Evolutionary conservation across 2,329 filamentous ascomycete species (phyloP), one percentile per base, ranked within the genome.

Genomic region (Aspergillus neoniger): DNA sequence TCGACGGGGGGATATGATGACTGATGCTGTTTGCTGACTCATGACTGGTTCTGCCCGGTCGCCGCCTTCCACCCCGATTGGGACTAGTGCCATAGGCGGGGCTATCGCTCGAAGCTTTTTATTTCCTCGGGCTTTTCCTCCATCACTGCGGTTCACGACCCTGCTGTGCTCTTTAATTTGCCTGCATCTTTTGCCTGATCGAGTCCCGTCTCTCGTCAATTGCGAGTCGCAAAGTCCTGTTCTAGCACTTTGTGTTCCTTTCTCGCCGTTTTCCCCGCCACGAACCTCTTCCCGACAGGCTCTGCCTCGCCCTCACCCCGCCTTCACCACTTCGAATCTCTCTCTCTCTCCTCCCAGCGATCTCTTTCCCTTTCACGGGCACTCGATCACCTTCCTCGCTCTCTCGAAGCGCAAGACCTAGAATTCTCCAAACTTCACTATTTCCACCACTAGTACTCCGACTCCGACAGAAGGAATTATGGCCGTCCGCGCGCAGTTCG

Each of bases 401-500:
- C 5, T 23, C 14, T 28, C 6, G 9, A 23, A 19, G 50, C 32
- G 32, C n/a, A 36, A 39, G 36, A 36, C 14, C 17, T 23, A 19
- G 19, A 15, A 5, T 17, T 12, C n/a, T 10, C 21, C 10, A 17
- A 23, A 9, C 36, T 4, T 23, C 38, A 30, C 8, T 19, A 55
- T 32, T 25, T 4, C 15, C 52, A 55, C 9, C 48, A 23, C 36
- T 25, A 19, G 53, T 32, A 36, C 39, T 36, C 36, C 39, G 39
- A 32, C 10, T 36, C 23, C 41, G 41, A 55, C 44, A 49, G 38
- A 44, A 49, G 15, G 19, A 64, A 68, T 58, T 63, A 81, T 81
- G 79, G 79, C 79, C 69, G 78, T 81, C 56, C 79, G 79, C 68
- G 79, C 79, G 54, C 77, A 79, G 67, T 82, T 82, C 62, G 80